A percentile compares a stretch with the other conserved stretches of the same genome.
Evolutionary conservation across 129 eudicot genomes (phyloP).

Genomic region (Smallanthus sonchifolius): DNA sequence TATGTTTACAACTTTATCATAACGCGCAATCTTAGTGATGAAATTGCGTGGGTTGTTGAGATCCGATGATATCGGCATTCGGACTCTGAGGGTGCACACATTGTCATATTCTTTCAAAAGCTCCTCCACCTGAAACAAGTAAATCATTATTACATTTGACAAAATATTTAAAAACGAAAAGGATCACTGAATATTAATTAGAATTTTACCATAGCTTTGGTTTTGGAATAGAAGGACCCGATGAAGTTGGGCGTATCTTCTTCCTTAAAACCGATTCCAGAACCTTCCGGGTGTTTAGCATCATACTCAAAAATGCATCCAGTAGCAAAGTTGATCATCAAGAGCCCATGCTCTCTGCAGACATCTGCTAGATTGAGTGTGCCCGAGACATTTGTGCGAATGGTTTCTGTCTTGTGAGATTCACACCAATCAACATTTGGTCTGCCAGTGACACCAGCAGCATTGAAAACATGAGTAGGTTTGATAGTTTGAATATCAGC

Average conservation of each 20-base stretch:
- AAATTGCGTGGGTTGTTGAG: conserved; percentile 92
- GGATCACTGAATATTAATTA: neutral
- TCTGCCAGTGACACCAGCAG: conserved; percentile 98
- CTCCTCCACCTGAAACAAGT: conserved; percentile 63
- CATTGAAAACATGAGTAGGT: conserved; percentile 95
- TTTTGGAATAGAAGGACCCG: conserved; percentile 96
- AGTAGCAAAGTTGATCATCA: conserved; percentile 87
- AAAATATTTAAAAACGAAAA: neutral
- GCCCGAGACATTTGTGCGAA: conserved; percentile 84
- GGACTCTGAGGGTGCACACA: conserved; percentile 89
- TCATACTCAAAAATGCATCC: conserved; percentile 97
- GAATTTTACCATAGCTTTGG: conserved; percentile 92
- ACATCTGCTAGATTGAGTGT: conserved; percentile 85
- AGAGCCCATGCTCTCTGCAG: conserved; percentile 69
- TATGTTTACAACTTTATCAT: conserved; percentile 85
- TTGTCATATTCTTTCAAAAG: conserved; percentile 83
- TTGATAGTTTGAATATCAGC: conserved; percentile 59
- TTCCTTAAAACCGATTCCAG: conserved; percentile 93
- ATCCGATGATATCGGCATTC: conserved; percentile 97
- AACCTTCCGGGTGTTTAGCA: conserved; percentile 77
- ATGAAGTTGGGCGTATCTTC: conserved; percentile 88
- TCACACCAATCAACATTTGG: conserved; percentile 99
- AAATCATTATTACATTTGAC: neutral
- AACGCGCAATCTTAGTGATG: conserved; percentile 78
- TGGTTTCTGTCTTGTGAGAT: conserved; percentile 81